Base-by-base conservation (phyloP, 169 alveolate species). In the Plasmodium fragile region DNA sequence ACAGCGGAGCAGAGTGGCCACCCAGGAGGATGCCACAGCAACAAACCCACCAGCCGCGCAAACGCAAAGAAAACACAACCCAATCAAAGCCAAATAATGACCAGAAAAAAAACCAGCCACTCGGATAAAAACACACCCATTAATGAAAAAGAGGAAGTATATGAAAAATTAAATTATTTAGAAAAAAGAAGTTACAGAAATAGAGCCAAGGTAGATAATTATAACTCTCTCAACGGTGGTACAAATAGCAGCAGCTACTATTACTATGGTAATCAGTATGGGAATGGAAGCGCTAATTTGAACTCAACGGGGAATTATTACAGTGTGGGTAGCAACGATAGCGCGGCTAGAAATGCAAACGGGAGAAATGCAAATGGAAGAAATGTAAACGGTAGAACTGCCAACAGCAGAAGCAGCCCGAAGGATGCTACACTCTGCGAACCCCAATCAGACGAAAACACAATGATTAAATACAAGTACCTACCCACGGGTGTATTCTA, bases 401-500 rank as follows among this genome's bases (percentile, higher is more conserved):
- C 25, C n/a, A 53, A 3, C 32, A 55, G 36, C 43, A 2, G 32
- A 10, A 30, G 52, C 34, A 69, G 22, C 6, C 34, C 22, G 25
- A 39, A 55, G 1, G 59, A 78, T 59, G 22, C 18, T 34, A 36
- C 80, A 41, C 59, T 7, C 4, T 32, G 34, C 71, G 93, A 87
- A 87, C 53, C 45, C 6, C 80, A 59, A 18, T 30, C 73, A 10
- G 89, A 87, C 34, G 89, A 87, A 0, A 69, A 69, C 2, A 78
- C 71, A 41, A 59, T 87, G 34, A 78, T 87, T 16, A 87, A 87
- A 65, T 87, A 87, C 70, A 87, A 87, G 71, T 87, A 87, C 43
- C 22, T 87, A 28, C 93, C 93, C 22, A 87, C 93, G 10, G 93
- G 93, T 39, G 93, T 87, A 2, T 87, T 87, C 39, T 87, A 87